Conservation (phyloP, 75 land plant genomes). For the Picea sitchensis region DNA sequence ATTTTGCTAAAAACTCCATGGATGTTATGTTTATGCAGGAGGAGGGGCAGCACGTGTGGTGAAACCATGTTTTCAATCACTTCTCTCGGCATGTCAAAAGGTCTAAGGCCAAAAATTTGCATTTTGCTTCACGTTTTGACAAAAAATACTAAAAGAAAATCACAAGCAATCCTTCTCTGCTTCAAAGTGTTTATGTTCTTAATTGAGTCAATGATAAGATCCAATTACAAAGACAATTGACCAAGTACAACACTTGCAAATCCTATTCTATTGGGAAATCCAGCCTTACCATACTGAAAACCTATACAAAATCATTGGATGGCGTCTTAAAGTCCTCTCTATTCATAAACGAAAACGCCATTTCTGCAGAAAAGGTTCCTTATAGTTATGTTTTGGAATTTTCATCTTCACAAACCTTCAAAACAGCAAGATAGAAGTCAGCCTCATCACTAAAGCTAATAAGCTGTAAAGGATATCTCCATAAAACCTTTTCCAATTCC, state of each 20-base stretch:
- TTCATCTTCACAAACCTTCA: constrained; percentile 12
- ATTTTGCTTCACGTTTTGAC: background rate
- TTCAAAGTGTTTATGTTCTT: background rate
- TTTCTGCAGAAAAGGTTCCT: background rate
- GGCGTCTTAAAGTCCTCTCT: too few species aligned
- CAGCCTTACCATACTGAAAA: background rate
- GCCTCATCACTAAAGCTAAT: constrained; percentile 39
- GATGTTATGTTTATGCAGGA: background rate
- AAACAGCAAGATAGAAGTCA: constrained; percentile 48
- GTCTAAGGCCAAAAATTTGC: background rate
- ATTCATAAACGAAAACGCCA: background rate
- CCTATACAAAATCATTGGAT: background rate
- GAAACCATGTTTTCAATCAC: background rate
- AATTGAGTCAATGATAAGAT: background rate
- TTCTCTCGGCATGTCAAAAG: background rate
- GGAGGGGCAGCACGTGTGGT: background rate
- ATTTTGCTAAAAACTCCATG: background rate
- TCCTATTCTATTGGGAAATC: background rate
- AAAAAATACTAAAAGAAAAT: background rate
- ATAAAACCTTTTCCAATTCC: constrained; percentile 28
- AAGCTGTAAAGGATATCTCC: constrained; percentile 39
- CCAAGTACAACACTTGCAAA: constrained; percentile 2
- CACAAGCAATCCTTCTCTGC: background rate
- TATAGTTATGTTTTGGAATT: background rate
- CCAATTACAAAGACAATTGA: background rate